Conservation (phyloP, 441 rosid species). For the Pelargonium citronellum region DNA sequence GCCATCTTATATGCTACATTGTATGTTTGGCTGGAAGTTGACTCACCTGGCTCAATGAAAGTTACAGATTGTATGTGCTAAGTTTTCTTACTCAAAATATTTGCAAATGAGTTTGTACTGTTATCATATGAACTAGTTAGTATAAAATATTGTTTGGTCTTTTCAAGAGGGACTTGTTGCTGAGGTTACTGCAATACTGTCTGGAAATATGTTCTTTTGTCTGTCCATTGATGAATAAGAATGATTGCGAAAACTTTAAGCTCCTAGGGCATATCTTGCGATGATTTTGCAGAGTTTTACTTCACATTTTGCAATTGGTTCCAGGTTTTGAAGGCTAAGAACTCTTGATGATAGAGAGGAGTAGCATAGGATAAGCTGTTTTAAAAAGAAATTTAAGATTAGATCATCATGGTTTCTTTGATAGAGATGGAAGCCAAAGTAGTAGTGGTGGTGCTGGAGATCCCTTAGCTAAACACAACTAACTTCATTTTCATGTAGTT, state of each 20-base stretch:
- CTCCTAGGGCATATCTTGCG: not conserved
- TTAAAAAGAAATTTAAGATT: not conserved
- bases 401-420: not conserved
- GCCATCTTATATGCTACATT: slow-evolving; percentile 88
- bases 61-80: slow-evolving; percentile 77
- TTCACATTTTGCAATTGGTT: not conserved
- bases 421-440: not conserved
- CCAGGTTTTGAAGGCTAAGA: not conserved
- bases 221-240: not conserved
- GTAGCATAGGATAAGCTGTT: not conserved
- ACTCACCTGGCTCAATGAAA: slow-evolving; percentile 72
- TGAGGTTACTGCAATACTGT: not conserved
- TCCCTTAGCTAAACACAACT: not conserved
- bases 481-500: not conserved
- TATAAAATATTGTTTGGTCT: not conserved
- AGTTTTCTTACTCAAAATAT: slow-evolving; percentile 18
- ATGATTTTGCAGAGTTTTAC: not conserved
- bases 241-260: not conserved
- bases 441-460: not conserved
- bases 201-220: not conserved
- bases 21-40: slow-evolving; percentile 89
- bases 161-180: not conserved
- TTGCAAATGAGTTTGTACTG: not conserved
- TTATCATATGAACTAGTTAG: not conserved
- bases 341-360: not conserved